Conservation (phyloP, 1,139 yeast genomes). For the Pichia sp. region DNA sequence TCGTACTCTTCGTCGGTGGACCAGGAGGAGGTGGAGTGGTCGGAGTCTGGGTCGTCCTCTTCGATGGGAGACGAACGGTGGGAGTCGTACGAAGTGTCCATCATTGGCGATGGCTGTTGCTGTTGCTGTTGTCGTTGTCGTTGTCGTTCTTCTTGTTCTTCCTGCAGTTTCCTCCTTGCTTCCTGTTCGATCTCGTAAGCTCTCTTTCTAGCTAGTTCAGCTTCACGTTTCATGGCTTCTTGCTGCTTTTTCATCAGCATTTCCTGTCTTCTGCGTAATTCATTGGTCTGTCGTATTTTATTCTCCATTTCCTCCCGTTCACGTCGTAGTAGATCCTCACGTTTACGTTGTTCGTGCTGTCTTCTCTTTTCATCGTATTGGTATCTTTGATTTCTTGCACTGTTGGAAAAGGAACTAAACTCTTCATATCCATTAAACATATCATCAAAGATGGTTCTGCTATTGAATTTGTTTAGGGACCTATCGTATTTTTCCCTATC, state of each 20-base stretch:
- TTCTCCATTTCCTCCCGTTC: conserved; percentile 2
- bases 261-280: conserved; percentile 5
- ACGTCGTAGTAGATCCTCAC: background rate
- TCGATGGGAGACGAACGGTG: background rate
- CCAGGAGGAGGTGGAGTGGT: background rate
- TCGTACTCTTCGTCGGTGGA: background rate
- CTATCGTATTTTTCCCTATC: conserved; percentile 3
- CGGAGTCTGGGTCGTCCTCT: background rate
- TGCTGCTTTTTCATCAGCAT: conserved; percentile 1
- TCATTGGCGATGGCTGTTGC: background rate
- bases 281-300: conserved; percentile 1
- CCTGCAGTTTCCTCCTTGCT: conserved; percentile 1
- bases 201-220: conserved; percentile 6
- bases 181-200: conserved; percentile 8
- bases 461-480: background rate
- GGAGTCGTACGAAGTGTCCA: too few relatives aligned
- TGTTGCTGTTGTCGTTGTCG: background rate
- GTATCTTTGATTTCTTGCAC: conserved; percentile 1
- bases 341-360: background rate
- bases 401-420: background rate
- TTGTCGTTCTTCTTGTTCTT: background rate
- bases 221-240: conserved; percentile 6
- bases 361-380: conserved; percentile 3
- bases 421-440: background rate
- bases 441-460: background rate